A percentile compares a stretch with the other conserved stretches of the same genome.
Conservation (phyloP, 192 early-diverging fungal species). For the Backusella tuberculispora region DNA sequence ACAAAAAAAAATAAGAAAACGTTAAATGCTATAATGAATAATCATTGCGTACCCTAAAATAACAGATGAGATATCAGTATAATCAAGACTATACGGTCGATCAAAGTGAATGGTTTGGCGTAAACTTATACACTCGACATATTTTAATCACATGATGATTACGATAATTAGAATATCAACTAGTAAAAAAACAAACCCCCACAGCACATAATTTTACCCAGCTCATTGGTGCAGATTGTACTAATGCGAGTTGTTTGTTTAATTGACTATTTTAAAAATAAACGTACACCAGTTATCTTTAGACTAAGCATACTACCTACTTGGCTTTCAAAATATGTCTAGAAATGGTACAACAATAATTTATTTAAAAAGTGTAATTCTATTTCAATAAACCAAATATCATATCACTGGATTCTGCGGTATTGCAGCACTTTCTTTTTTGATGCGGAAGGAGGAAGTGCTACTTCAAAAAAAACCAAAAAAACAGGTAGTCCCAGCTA, state of each 20-base stretch:
- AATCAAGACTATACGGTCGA: constrained; percentile 45
- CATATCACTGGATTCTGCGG: not conserved
- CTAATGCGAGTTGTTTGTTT: constrained; percentile 24
- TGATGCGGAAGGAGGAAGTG: not conserved
- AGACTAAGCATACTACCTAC: constrained; percentile 29
- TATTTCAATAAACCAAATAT: not conserved
- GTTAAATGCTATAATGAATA: constrained; percentile 42
- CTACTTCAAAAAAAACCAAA: not conserved
- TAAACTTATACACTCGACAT: constrained; percentile 46
- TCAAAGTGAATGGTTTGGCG: constrained; percentile 30
- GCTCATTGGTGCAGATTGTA: constrained; percentile 55
- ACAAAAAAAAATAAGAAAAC: constrained; percentile 31
- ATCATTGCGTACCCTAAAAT: constrained; percentile 54
- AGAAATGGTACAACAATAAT: not conserved
- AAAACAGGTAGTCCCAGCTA: too few relatives aligned
- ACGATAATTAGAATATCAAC: constrained; percentile 19
- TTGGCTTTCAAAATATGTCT: constrained; percentile 53
- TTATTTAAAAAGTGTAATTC: not conserved
- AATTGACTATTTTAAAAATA: not conserved
- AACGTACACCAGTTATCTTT: not conserved
- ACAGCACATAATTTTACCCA: constrained; percentile 54
- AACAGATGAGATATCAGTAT: constrained; percentile 47
- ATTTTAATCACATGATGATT: constrained; percentile 40
- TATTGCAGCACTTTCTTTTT: not conserved
- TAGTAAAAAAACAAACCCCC: constrained; percentile 47